phyloP scores from a whole-genome alignment of 75 land plant species.

The Sequoiadendron giganteum region DNA sequence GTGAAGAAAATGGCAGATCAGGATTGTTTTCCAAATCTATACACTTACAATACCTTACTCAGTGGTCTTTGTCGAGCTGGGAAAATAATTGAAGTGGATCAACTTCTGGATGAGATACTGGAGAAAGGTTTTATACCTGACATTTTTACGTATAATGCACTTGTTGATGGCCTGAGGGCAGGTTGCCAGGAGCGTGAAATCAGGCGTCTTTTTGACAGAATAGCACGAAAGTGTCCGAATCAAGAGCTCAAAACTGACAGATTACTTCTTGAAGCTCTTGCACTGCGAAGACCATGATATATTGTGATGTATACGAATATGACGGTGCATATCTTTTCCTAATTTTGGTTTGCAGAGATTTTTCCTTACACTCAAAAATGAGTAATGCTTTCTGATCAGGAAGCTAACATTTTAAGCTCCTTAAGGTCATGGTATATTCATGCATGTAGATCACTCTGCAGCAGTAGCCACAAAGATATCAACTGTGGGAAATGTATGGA shows the following conservation, averaged over 20 bases:
- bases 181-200: neutral
- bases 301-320: neutral
- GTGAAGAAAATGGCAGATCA: constrained; percentile 35
- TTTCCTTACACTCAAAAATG: neutral
- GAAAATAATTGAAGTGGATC: constrained; percentile 8
- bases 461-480: neutral
- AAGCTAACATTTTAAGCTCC: neutral
- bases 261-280: constrained; percentile 1
- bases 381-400: neutral
- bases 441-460: neutral
- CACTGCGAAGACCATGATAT: neutral
- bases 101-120: constrained; percentile 29
- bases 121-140: constrained; percentile 32
- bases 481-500: neutral
- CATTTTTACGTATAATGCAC: constrained; percentile 34
- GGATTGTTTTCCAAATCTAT: constrained; percentile 29
- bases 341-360: neutral
- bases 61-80: constrained; percentile 31
- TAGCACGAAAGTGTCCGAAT: neutral
- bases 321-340: neutral
- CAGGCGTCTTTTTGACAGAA: constrained; percentile 1
- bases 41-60: constrained; percentile 44
- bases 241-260: neutral
- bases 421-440: neutral
- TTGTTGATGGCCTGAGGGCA: constrained; percentile 23